phyloP scores from a whole-genome alignment of 768 basidiomycete species.

The Pisolithus sp. region DNA sequence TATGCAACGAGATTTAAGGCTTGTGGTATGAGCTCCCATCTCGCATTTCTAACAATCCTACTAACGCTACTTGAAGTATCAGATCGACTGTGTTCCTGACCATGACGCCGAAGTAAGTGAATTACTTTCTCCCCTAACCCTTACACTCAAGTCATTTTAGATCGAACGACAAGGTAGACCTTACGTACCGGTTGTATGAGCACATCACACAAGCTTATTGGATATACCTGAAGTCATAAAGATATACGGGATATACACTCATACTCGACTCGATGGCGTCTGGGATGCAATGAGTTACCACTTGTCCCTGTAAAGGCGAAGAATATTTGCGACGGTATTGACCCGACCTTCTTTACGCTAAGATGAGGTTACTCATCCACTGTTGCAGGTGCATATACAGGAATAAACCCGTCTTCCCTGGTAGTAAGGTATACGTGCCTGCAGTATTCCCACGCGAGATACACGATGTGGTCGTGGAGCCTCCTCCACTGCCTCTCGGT shows the following conservation, averaged over 20 bases:
- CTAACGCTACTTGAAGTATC: constrained; percentile 33
- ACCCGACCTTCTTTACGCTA: not conserved
- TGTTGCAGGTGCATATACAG: constrained; percentile 41
- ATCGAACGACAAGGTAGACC: constrained; percentile 34
- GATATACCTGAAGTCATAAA: no score
- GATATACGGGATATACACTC: constrained; percentile 46
- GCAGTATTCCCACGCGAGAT: constrained; percentile 43
- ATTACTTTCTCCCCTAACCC: not conserved
- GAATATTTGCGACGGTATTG: constrained; percentile 48
- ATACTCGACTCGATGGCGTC: constrained; percentile 39
- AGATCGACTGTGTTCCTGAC: constrained; percentile 41
- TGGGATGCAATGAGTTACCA: constrained; percentile 44
- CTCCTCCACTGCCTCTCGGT: constrained; percentile 29
- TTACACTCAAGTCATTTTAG: constrained; percentile 20
- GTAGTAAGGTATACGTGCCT: constrained; percentile 41
- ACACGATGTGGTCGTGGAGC: constrained; percentile 11
- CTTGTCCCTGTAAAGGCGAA: constrained; percentile 36
- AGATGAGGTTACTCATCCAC: not conserved
- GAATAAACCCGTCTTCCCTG: constrained; percentile 25
- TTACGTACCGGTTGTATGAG: not conserved
- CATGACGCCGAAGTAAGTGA: constrained; percentile 26
- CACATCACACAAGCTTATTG: constrained; percentile 32
- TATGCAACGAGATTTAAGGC: constrained; percentile 54
- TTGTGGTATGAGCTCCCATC: constrained; percentile 29
- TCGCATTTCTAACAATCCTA: not conserved